A percentile compares a stretch with the other conserved stretches of the same genome.
These are phyloP conservation scores for Agaricus subrufescens DNA, from an alignment of 768 basidiomycete species.

Conservation along the genomic window DNA sequence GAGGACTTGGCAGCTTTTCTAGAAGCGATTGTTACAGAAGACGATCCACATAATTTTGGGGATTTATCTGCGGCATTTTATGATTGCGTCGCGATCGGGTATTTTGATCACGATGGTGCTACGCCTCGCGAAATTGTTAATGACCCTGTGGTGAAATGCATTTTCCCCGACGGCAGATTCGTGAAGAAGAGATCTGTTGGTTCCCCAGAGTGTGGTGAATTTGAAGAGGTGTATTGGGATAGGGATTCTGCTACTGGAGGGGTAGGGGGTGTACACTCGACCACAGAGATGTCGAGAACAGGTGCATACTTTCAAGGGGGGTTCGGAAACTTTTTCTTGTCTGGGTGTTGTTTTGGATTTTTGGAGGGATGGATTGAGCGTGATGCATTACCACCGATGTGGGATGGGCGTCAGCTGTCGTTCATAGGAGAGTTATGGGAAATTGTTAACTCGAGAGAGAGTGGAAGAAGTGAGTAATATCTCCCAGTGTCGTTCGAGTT, in stretches of 20 bases:
- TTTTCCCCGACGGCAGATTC: background rate
- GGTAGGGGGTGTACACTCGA: background rate
- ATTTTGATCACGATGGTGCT: slow-evolving; percentile 2
- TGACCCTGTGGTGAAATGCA: background rate
- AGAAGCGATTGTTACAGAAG: too few relatives aligned
- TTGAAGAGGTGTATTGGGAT: background rate
- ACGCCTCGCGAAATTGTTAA: background rate
- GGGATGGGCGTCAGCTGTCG: background rate
- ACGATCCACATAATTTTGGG: too few relatives aligned
- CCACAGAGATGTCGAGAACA: background rate
- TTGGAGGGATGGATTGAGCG: slow-evolving; percentile 2
- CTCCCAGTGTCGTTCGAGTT: background rate
- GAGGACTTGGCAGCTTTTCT: too few relatives aligned
- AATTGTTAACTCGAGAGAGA: slow-evolving; percentile 10
- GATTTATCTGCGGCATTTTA: background rate
- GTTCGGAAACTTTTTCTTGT: slow-evolving; percentile 5
- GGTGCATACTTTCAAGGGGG: background rate
- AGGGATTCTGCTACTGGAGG: background rate
- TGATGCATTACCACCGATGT: background rate
- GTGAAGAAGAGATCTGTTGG: background rate
- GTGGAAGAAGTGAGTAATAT: slow-evolving; percentile 1
- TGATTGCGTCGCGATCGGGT: slow-evolving; percentile 7
- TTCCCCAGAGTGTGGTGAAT: background rate
- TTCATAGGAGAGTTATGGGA: slow-evolving; percentile 12
- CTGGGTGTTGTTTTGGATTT: background rate